These are phyloP conservation scores for Setomelanomma holmii DNA, from an alignment of 2,329 filamentous ascomycete genomes.

Conservation along the genomic window DNA sequence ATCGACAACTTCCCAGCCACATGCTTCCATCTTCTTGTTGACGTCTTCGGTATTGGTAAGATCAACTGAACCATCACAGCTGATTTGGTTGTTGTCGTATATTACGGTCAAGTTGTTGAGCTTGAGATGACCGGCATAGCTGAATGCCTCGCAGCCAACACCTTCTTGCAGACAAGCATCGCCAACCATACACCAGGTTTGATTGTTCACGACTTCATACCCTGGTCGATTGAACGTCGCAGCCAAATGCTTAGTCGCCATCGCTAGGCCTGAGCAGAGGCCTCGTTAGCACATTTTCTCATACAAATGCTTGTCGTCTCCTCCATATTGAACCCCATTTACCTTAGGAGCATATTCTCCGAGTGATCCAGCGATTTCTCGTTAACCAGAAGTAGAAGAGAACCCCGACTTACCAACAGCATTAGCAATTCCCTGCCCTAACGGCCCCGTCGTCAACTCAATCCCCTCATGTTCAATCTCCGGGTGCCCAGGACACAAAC, in stretches of 20 bases:
- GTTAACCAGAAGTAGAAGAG: background rate
- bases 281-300: constrained; percentile 41
- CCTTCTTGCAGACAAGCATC: constrained; percentile 66
- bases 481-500: constrained; percentile 62
- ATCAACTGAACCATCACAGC: constrained; percentile 65
- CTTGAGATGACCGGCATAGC: constrained; percentile 62
- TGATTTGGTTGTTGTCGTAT: constrained; percentile 69
- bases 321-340: too few relatives aligned
- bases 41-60: constrained; percentile 63
- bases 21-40: constrained; percentile 64
- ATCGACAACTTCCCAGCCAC: constrained; percentile 64
- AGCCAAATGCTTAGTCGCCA: constrained; percentile 56
- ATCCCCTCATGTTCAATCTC: constrained; percentile 66
- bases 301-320: too few relatives aligned
- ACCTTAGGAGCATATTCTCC: too few relatives aligned
- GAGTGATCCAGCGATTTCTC: background rate
- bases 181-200: constrained; percentile 63
- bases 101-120: constrained; percentile 65
- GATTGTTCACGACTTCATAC: constrained; percentile 58
- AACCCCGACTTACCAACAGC: constrained; percentile 44
- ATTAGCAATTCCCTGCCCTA: constrained; percentile 67
- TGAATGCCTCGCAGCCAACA: constrained; percentile 64
- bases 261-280: constrained; percentile 58
- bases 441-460: constrained; percentile 66
- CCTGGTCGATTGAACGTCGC: constrained; percentile 65